Evolutionary conservation across 441 rosid species (phyloP), one percentile per base, ranked within the genome.

Genomic region (Gossypium aridum): DNA sequence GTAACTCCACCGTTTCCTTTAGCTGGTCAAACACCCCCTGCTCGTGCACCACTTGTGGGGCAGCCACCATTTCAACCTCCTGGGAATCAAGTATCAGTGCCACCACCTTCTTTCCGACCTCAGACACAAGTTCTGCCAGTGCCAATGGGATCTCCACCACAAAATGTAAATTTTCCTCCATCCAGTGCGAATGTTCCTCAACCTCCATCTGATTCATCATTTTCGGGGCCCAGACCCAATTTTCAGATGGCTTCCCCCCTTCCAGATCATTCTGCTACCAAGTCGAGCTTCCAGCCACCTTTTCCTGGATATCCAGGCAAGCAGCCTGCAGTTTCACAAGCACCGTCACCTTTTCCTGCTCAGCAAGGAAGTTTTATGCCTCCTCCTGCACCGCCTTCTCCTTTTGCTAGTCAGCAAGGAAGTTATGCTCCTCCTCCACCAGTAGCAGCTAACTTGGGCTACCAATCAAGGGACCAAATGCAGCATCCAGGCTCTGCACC

Each of bases 61-160:
- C 92, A 86, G 66, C 89, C 87, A 56, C 86, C 83, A 49, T 54
- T 85, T 77, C 91, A 83, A 74, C 86, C 90, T 74, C 86, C 91
- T 76, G 66, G 79, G 26, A 86, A 86, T 80, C 98, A 88, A 79
- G 75, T 78, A 59, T 79, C 91, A 64, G 65, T 79, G 3, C 77
- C 81, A 55, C 80, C 87, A 1, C 31, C 74, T 79, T 75, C 88
- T 4, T 79, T 83, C 77, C 91, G 74, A 47, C 83, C 89, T 4
- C 95, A 82, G 79, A 81, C 89, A 72, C 90, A 80, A 9, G 78
- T 82, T 71, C 80, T 86, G 20, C 78, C 85, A 70, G 83, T 83
- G 39, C 85, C 92, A 4, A 91, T 88, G 90, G 99, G 97, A 77
- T 87, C 85, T 82, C 90, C 88, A 0, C 83, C 87, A 37, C 87